Evolutionary conservation across 177 flowering plant genomes (phyloP).

Genomic region (Telopea speciosissima): DNA sequence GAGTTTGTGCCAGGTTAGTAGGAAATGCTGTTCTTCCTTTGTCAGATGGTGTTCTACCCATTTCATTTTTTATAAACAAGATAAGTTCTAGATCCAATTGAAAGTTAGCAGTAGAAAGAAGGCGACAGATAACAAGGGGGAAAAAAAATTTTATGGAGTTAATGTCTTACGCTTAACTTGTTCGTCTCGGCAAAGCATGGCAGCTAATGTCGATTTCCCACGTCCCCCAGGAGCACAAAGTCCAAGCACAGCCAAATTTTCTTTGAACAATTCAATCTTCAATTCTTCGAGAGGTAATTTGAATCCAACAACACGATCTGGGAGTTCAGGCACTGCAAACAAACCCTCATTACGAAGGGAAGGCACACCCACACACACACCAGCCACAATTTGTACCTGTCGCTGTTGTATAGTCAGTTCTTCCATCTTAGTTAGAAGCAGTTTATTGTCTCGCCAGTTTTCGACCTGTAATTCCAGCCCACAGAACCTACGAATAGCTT

Average conservation of each 20-base stretch:
- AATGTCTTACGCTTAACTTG: conserved; percentile 26
- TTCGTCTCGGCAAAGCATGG: conserved; percentile 25
- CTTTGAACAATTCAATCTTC: conserved; percentile 19
- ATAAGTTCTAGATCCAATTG: too few species aligned
- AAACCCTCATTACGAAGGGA: conserved; percentile 6
- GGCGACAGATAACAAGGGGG: neutral
- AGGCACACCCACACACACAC: neutral
- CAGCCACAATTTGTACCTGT: neutral
- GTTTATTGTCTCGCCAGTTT: conserved; percentile 3
- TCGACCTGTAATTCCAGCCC: conserved; percentile 6
- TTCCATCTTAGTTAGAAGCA: neutral
- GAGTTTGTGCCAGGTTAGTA: too few species aligned
- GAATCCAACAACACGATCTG: conserved; percentile 24
- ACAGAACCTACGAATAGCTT: conserved; percentile 10
- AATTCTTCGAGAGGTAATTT: conserved; percentile 26
- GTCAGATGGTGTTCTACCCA: too few species aligned
- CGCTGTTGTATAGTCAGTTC: neutral
- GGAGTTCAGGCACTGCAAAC: conserved; percentile 12
- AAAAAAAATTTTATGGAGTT: too few species aligned
- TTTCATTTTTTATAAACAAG: too few species aligned
- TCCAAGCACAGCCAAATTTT: conserved; percentile 15
- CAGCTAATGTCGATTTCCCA: conserved; percentile 38
- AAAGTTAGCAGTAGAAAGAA: too few species aligned
- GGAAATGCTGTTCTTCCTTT: too few species aligned
- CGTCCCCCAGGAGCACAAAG: conserved; percentile 34